Evolutionary conservation across 495 filamentous ascomycete species (phyloP).

Genomic region (Halenospora varia): DNA sequence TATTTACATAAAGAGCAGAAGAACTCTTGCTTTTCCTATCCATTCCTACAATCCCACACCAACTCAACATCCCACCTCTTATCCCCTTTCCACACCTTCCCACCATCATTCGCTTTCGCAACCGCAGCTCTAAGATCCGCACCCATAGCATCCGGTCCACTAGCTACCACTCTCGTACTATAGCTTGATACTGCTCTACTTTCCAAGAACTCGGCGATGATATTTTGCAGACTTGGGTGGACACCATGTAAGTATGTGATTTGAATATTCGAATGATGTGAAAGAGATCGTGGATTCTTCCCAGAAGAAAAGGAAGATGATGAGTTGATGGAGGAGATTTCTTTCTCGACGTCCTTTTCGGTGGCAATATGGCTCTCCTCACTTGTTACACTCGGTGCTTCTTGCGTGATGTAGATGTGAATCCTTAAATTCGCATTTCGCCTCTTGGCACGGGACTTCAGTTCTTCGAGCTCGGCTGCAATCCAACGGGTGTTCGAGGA

Average conservation of each 20-base stretch:
- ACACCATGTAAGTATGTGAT: conserved; percentile 1
- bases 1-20: background rate
- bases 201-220: conserved; percentile 35
- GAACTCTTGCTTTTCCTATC: background rate
- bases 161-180: conserved; percentile 52
- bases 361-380: conserved; percentile 24
- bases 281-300: background rate
- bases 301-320: background rate
- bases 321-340: background rate
- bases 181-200: conserved; percentile 34
- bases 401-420: conserved; percentile 54
- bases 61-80: conserved; percentile 51
- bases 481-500: conserved; percentile 54
- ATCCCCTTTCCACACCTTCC: conserved; percentile 50
- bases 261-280: background rate
- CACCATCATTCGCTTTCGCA: conserved; percentile 44
- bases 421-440: conserved; percentile 33
- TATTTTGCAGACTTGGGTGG: conserved; percentile 30
- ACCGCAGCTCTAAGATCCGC: conserved; percentile 50
- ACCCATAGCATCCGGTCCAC: conserved; percentile 58
- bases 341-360: background rate
- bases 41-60: conserved; percentile 48
- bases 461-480: conserved; percentile 44
- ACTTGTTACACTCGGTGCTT: conserved; percentile 26
- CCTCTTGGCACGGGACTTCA: conserved; percentile 37